These are phyloP conservation scores for Blumeria graminis DNA, from an alignment of 2,329 filamentous ascomycete genomes.

Conservation along the genomic window DNA sequence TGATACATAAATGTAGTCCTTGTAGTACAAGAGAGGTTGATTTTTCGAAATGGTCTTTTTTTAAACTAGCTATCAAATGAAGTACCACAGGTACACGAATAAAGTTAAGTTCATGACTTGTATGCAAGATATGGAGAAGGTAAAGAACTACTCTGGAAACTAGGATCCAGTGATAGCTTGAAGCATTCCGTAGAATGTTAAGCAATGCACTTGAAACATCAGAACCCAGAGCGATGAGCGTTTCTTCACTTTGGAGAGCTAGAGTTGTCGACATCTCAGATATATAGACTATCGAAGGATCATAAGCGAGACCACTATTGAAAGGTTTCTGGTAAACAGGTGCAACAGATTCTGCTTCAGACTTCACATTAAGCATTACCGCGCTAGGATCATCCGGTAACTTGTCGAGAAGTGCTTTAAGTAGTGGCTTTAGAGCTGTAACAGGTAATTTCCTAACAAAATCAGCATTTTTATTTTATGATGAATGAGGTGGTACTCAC, in stretches of 20 bases:
- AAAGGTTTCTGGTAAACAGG: constrained; percentile 32
- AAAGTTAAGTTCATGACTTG: constrained; percentile 77
- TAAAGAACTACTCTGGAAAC: constrained; percentile 73
- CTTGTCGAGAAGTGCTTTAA: constrained; percentile 53
- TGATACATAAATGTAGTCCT: constrained; percentile 59
- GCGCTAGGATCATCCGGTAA: constrained; percentile 69
- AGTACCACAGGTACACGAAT: constrained; percentile 78
- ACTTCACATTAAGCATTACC: constrained; percentile 69
- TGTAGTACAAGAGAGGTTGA: constrained; percentile 53
- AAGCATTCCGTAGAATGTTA: constrained; percentile 53
- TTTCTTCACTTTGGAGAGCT: constrained; percentile 49
- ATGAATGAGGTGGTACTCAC: constrained; percentile 22
- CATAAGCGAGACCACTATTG: constrained; percentile 41
- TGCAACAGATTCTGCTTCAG: constrained; percentile 46
- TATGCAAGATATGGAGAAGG: constrained; percentile 54
- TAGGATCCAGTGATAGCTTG: constrained; percentile 58
- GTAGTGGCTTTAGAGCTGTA: constrained; percentile 31
- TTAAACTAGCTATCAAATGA: constrained; percentile 73
- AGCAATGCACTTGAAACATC: constrained; percentile 61
- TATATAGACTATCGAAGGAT: constrained; percentile 72
- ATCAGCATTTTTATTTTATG: constrained; percentile 4
- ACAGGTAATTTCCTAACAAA: constrained; percentile 32
- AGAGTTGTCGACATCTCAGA: constrained; percentile 73
- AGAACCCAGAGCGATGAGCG: constrained; percentile 50
- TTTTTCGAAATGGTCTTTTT: constrained; percentile 51